A percentile compares a stretch with the other conserved stretches of the same genome.
These are phyloP conservation scores for Leccinum broughii DNA, from an alignment of 768 basidiomycete genomes.

Conservation along the genomic window DNA sequence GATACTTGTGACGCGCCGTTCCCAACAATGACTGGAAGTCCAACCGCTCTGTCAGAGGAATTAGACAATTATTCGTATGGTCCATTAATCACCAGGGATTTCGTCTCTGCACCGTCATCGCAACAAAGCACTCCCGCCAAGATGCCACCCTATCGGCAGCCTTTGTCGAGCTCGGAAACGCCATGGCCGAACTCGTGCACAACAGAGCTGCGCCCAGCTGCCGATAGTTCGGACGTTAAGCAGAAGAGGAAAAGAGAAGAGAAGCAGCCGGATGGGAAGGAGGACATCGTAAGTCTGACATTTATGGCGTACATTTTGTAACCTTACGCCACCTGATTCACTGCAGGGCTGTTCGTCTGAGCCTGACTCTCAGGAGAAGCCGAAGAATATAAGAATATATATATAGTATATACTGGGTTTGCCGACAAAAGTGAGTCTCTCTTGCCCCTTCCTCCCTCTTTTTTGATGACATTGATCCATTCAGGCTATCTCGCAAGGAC, in stretches of 20 bases:
- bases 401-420: neutral
- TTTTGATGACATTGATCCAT: neutral
- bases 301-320: neutral
- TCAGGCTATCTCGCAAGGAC: slow-evolving; percentile 11
- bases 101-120: no score
- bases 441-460: neutral
- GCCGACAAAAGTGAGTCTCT: neutral
- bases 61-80: no score
- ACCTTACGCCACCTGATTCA: neutral
- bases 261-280: neutral
- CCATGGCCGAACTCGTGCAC: no score
- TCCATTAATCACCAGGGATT: no score
- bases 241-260: neutral
- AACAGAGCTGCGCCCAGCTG: neutral
- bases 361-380: neutral
- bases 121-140: no score
- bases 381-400: neutral
- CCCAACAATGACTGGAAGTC: no score
- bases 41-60: no score
- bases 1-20: neutral
- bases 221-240: neutral
- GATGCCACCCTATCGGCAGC: no score
- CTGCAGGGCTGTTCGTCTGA: neutral
- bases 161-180: no score
- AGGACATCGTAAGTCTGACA: neutral